A percentile compares a stretch with the other conserved stretches of the same genome.
Conservation (phyloP, 2,329 filamentous ascomycete species). For the Coniochaeta sp. region DNA sequence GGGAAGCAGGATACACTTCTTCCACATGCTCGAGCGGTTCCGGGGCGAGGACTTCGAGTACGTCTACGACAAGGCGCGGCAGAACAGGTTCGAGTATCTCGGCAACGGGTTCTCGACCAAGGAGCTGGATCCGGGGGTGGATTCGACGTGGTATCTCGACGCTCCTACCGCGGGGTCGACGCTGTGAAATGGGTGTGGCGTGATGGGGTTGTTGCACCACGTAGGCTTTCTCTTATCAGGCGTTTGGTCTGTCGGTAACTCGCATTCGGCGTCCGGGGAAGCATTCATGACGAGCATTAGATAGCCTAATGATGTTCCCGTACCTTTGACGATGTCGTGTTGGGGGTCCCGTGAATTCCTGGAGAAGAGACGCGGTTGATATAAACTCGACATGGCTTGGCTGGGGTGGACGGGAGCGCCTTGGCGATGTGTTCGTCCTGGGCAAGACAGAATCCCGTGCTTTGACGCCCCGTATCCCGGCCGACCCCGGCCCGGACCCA, state of each 20-base stretch:
- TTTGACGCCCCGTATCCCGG: slow-evolving; percentile 5
- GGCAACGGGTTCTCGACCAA: slow-evolving; percentile 45
- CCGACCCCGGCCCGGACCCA: too few species aligned
- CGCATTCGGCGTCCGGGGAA: neutral
- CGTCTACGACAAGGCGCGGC: slow-evolving; percentile 28
- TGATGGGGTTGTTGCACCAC: slow-evolving; percentile 4
- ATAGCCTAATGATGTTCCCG: too few species aligned
- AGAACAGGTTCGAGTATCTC: slow-evolving; percentile 43
- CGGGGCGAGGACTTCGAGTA: slow-evolving; percentile 48
- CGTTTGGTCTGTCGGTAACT: neutral
- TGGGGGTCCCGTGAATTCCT: too few species aligned
- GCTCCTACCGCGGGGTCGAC: slow-evolving; percentile 5
- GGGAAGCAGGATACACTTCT: slow-evolving; percentile 43
- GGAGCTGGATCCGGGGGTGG: slow-evolving; percentile 29
- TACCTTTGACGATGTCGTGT: neutral
- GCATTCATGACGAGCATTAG: too few species aligned
- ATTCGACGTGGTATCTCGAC: slow-evolving; percentile 38
- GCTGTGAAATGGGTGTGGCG: slow-evolving; percentile 2
- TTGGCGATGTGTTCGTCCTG: neutral
- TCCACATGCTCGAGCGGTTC: slow-evolving; percentile 43
- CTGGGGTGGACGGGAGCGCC: neutral
- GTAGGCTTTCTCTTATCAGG: neutral
- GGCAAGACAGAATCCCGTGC: neutral
- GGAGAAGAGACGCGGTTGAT: neutral
- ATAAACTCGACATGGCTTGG: neutral